phyloP scores from a whole-genome alignment of 208 protist genomes.

The Crithidia bombi region DNA sequence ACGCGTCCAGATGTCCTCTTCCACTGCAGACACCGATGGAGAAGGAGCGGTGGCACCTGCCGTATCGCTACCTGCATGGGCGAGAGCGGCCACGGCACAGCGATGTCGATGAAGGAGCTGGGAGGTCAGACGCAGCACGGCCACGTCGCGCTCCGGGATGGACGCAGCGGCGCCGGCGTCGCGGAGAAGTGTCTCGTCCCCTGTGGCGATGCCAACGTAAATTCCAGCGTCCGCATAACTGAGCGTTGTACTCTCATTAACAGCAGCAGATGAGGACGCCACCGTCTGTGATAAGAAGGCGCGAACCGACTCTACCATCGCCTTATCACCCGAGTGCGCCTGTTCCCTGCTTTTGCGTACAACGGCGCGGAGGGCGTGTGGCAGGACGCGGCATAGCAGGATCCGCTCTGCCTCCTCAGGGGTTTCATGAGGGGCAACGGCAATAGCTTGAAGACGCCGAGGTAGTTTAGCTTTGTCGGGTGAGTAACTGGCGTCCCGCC shows the following conservation, averaged over 20 bases:
- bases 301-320: neutral
- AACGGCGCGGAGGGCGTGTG: neutral
- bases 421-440: neutral
- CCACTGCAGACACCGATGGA: neutral
- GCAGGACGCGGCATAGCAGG: slow-evolving; percentile 6
- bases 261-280: neutral
- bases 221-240: slow-evolving; percentile 26
- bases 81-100: neutral
- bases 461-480: neutral
- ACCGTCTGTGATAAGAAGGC: neutral
- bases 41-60: neutral
- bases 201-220: slow-evolving; percentile 23
- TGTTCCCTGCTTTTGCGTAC: neutral
- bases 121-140: slow-evolving; percentile 4
- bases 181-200: slow-evolving; percentile 23
- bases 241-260: no score
- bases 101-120: slow-evolving; percentile 13
- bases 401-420: neutral
- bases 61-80: neutral
- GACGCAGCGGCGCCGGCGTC: slow-evolving; percentile 3
- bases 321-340: neutral
- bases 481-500: neutral
- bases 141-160: neutral
- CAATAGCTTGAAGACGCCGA: slow-evolving; percentile 5
- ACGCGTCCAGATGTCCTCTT: neutral